These are phyloP conservation scores for Goffeauzyma gilvescens DNA, from an alignment of 768 basidiomycete genomes.

Conservation along the genomic window DNA sequence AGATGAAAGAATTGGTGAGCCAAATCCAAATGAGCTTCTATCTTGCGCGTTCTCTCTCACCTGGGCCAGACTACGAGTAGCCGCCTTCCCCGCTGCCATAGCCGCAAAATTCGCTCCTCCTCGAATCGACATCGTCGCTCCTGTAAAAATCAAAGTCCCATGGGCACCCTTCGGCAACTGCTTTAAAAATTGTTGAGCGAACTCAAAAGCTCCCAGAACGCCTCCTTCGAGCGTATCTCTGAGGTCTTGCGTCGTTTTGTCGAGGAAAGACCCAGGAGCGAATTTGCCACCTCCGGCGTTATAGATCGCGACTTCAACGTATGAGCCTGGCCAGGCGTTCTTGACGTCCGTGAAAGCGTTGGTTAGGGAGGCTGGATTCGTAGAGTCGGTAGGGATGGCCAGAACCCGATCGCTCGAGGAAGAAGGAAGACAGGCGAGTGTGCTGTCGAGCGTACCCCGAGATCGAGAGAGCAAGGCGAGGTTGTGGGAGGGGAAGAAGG, in stretches of 20 bases:
- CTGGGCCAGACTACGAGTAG: conserved; percentile 19
- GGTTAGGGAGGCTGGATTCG: conserved; percentile 9
- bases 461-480: conserved; percentile 25
- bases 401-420: conserved; percentile 6
- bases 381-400: conserved; percentile 17
- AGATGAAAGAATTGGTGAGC: background rate
- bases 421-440: conserved; percentile 10
- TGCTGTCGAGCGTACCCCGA: conserved; percentile 13
- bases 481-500: conserved; percentile 22
- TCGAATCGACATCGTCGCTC: conserved; percentile 19
- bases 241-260: conserved; percentile 16
- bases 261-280: conserved; percentile 17
- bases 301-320: conserved; percentile 22
- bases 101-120: conserved; percentile 5
- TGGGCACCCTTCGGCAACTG: background rate
- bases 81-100: conserved; percentile 22
- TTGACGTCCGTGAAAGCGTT: conserved; percentile 16
- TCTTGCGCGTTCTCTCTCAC: no score
- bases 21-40: no score
- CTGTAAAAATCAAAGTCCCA: conserved; percentile 21
- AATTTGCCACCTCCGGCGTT: conserved; percentile 16
- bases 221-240: conserved; percentile 12
- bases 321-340: conserved; percentile 17
- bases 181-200: conserved; percentile 18
- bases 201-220: conserved; percentile 20